phyloP scores from a whole-genome alignment of 768 basidiomycete genomes.

The Amanita subjunquillea region DNA sequence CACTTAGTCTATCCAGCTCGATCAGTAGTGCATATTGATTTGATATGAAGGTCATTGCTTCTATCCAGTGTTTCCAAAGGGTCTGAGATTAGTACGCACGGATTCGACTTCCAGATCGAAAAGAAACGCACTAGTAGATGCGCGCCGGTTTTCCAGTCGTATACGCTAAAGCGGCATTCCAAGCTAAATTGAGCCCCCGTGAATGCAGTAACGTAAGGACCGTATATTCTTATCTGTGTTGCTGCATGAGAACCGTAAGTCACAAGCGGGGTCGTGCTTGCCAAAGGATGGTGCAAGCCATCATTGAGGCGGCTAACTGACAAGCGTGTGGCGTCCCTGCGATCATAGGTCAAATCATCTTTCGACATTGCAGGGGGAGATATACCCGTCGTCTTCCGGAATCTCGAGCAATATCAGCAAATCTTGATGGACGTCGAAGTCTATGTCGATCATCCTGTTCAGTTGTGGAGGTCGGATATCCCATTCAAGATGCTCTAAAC shows the following conservation, averaged over 20 bases:
- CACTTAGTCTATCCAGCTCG: background rate
- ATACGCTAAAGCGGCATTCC: background rate
- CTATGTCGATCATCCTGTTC: slow-evolving; percentile 28
- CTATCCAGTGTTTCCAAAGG: background rate
- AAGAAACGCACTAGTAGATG: background rate
- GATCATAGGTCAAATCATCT: background rate
- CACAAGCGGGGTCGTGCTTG: slow-evolving; percentile 7
- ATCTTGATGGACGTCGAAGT: slow-evolving; percentile 58
- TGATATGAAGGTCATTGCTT: slow-evolving; percentile 1
- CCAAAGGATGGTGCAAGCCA: slow-evolving; percentile 35
- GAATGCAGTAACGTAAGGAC: background rate
- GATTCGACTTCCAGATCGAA: background rate
- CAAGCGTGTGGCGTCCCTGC: background rate
- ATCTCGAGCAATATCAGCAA: slow-evolving; percentile 43
- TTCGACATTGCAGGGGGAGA: background rate
- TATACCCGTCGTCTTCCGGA: background rate
- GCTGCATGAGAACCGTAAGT: background rate
- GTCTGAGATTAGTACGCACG: background rate
- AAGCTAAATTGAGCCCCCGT: background rate
- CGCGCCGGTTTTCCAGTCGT: background rate
- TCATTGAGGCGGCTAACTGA: slow-evolving; percentile 31
- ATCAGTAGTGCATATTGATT: background rate
- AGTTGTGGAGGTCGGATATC: slow-evolving; percentile 23
- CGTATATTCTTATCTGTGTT: background rate
- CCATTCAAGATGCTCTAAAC: slow-evolving; percentile 37